A percentile compares a stretch with the other conserved stretches of the same genome.
These are phyloP conservation scores for Phlebiopsis flavidoalba DNA, from an alignment of 768 basidiomycete genomes.

Conservation along the genomic window DNA sequence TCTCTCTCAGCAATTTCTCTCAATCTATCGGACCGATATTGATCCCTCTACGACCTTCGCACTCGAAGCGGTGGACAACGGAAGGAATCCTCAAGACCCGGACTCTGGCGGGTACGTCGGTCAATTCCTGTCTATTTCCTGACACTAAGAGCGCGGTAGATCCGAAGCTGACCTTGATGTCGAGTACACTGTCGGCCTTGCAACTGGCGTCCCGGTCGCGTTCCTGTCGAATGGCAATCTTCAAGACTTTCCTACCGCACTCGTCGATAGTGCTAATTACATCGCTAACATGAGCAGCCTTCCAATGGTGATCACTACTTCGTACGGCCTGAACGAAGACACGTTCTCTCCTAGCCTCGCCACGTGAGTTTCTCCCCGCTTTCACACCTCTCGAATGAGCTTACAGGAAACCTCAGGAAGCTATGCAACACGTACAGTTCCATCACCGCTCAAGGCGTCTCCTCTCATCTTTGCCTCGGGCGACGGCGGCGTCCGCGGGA, in stretches of 20 bases:
- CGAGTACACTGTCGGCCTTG: constrained; percentile 23
- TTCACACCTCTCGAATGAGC: not conserved
- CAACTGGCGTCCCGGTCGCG: constrained; percentile 23
- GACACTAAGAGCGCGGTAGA: not conserved
- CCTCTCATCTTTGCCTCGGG: constrained; percentile 27
- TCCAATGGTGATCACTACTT: not conserved
- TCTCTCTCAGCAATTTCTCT: constrained; percentile 41
- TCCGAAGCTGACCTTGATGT: not conserved
- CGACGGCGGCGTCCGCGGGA: constrained; percentile 26
- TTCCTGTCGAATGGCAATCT: constrained; percentile 19
- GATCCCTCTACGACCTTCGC: constrained; percentile 17
- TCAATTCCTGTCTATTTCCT: not conserved
- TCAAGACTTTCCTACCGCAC: constrained; percentile 11
- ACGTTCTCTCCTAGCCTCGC: constrained; percentile 18
- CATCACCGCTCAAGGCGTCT: constrained; percentile 26
- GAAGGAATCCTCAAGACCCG: constrained; percentile 38
- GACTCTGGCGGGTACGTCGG: constrained; percentile 19
- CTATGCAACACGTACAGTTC: constrained; percentile 23
- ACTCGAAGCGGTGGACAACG: constrained; percentile 21
- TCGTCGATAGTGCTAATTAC: constrained; percentile 14
- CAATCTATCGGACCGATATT: constrained; percentile 42
- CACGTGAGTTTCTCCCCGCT: constrained; percentile 7
- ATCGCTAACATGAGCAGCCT: not conserved
- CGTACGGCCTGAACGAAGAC: constrained; percentile 10
- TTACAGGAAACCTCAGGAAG: constrained; percentile 4